These are phyloP conservation scores for Candida nemodendra DNA, from an alignment of 805 yeast species.

Conservation along the genomic window DNA sequence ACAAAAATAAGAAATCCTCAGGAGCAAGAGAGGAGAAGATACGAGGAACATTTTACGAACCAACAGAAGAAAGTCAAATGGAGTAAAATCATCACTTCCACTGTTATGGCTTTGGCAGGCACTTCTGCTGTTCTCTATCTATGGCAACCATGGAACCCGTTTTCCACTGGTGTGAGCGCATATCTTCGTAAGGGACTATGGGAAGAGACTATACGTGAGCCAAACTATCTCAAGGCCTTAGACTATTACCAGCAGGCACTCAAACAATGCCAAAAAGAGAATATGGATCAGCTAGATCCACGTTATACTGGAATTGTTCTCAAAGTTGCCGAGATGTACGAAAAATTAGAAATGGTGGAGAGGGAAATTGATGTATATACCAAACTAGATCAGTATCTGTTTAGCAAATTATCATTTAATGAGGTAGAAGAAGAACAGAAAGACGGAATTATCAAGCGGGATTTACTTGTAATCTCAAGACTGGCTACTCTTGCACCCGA, in stretches of 20 bases:
- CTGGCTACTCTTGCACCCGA: slow-evolving; percentile 22
- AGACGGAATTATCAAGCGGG: slow-evolving; percentile 30
- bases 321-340: slow-evolving; percentile 81
- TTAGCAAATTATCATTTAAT: slow-evolving; percentile 26
- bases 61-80: slow-evolving; percentile 15
- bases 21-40: slow-evolving; percentile 9
- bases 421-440: slow-evolving; percentile 22
- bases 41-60: slow-evolving; percentile 6
- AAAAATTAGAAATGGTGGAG: slow-evolving; percentile 55
- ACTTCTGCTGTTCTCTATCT: slow-evolving; percentile 23
- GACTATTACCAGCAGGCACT: slow-evolving; percentile 73
- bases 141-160: slow-evolving; percentile 38
- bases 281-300: slow-evolving; percentile 59
- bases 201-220: slow-evolving; percentile 76
- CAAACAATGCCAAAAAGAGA: slow-evolving; percentile 53
- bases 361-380: slow-evolving; percentile 61
- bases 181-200: slow-evolving; percentile 72
- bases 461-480: slow-evolving; percentile 28
- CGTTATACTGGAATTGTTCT: slow-evolving; percentile 90
- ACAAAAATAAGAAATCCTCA: no score
- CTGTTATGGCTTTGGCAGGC: slow-evolving; percentile 17
- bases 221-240: slow-evolving; percentile 65
- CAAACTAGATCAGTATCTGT: slow-evolving; percentile 27
- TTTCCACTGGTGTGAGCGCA: slow-evolving; percentile 53
- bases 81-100: slow-evolving; percentile 14